Evolutionary conservation across 495 filamentous ascomycete genomes (phyloP), one percentile per base, ranked within the genome.

Genomic region (Tuber aestivum): DNA sequence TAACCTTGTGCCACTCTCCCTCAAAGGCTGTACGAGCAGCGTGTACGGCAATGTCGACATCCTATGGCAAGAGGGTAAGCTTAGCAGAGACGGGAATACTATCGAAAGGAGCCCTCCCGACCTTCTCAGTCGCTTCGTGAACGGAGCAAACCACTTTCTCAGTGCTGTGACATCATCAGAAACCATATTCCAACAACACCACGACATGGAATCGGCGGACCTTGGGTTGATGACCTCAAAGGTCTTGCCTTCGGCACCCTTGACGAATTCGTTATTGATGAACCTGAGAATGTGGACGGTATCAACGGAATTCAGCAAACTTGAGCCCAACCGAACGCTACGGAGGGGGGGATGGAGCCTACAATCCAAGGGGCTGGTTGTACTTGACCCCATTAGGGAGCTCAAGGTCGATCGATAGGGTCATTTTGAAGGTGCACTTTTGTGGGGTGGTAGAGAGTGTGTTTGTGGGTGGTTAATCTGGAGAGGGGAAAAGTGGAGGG

Each of bases 181-280:
- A 44, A 37, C n/a, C 37, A 69, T 50, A 35, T 50, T 44, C 21
- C 27, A 65, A 16, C 27, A 65, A 16, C 35, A 75, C 8, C 74
- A 45, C 56, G 20, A 3, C 40, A 70, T 42, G 56, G 14, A 71
- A 70, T 35, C 69, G 40, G 75, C 79, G 56, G 41, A 82, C 80
- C 74, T 42, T 45, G 81, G 81, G 65, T 83, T 83, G 70, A 82
- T 82, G 50, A 89, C 89, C 85, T 94, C 92, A 84, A 94, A 93
- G 81, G 91, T 92, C 87, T 91, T 90, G 84, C 91, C 91, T 70
- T 93, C 93, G 74, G 90, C 89, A 83, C 90, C 89, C 86, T 94
- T 92, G 78, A 97, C 90, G 84, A 90, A 99, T 86, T 98, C 94
- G 84, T 94, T 94, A 90, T 99, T 97, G 88, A 99, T 99, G 89